phyloP scores from a whole-genome alignment of 228 moss, liverwort and hornwort genomes.

The Sphagnum magellanicum region DNA sequence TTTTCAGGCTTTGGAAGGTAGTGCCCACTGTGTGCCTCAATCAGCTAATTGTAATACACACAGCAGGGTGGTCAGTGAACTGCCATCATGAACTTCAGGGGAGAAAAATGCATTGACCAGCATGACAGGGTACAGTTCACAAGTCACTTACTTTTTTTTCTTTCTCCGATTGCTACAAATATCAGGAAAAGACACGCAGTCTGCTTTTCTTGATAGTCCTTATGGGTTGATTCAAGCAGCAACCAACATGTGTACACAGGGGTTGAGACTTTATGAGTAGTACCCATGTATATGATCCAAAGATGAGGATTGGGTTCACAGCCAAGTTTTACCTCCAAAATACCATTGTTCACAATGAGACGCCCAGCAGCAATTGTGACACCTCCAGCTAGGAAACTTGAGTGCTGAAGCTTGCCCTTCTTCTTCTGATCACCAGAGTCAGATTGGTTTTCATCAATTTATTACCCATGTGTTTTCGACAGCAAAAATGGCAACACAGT shows the following conservation, averaged over 20 bases:
- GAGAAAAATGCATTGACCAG: neutral
- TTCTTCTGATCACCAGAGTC: slow-evolving; percentile 50
- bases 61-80: neutral
- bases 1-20: slow-evolving; percentile 87
- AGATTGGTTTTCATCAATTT: neutral
- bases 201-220: neutral
- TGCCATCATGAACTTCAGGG: neutral
- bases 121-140: too few relatives aligned
- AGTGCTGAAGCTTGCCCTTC: slow-evolving; percentile 89
- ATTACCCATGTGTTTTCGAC: neutral
- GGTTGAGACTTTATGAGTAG: neutral
- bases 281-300: neutral
- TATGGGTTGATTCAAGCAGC: neutral
- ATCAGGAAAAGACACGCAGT: neutral
- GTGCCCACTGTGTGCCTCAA: slow-evolving; percentile 98
- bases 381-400: slow-evolving; percentile 95
- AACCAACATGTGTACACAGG: neutral
- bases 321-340: slow-evolving; percentile 45
- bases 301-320: neutral
- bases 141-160: too few relatives aligned
- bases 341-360: slow-evolving; percentile 67
- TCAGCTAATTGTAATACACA: slow-evolving; percentile 31
- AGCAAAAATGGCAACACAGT: neutral
- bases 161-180: too few relatives aligned
- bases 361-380: slow-evolving; percentile 85